phyloP scores from a whole-genome alignment of 768 basidiomycete species.

The Boletus sensibilis region DNA sequence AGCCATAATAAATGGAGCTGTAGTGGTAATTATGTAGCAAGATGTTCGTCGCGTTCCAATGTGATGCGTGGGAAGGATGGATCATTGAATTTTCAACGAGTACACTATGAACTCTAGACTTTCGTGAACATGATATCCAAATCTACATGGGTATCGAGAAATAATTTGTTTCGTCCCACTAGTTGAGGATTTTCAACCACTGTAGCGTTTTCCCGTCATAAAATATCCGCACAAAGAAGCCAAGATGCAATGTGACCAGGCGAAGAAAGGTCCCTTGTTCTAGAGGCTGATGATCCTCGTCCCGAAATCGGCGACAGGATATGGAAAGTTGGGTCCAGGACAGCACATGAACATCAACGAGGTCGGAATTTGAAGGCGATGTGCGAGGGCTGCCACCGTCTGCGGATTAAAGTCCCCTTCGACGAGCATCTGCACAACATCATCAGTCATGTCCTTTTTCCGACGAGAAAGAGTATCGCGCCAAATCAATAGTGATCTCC shows the following conservation, averaged over 20 bases:
- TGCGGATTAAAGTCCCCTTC: constrained; percentile 43
- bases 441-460: background rate
- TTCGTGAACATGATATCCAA: too few relatives aligned
- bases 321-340: constrained; percentile 45
- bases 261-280: background rate
- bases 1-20: constrained; percentile 18
- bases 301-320: constrained; percentile 49
- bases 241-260: too few relatives aligned
- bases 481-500: constrained; percentile 60
- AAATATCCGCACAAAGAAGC: background rate
- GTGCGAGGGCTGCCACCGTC: constrained; percentile 48
- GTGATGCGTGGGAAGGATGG: background rate
- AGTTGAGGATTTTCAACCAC: background rate
- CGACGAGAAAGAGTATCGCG: constrained; percentile 23
- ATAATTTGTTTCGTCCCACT: background rate
- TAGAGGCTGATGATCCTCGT: constrained; percentile 45
- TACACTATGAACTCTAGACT: too few relatives aligned
- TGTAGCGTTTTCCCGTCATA: too few relatives aligned
- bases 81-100: too few relatives aligned
- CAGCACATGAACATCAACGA: constrained; percentile 65
- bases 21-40: background rate
- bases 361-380: constrained; percentile 47
- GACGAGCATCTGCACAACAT: constrained; percentile 42
- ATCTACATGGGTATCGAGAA: too few relatives aligned
- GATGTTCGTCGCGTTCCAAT: background rate